Base-by-base conservation (phyloP, 2,329 filamentous ascomycete species). In the Chaetomium sp. region DNA sequence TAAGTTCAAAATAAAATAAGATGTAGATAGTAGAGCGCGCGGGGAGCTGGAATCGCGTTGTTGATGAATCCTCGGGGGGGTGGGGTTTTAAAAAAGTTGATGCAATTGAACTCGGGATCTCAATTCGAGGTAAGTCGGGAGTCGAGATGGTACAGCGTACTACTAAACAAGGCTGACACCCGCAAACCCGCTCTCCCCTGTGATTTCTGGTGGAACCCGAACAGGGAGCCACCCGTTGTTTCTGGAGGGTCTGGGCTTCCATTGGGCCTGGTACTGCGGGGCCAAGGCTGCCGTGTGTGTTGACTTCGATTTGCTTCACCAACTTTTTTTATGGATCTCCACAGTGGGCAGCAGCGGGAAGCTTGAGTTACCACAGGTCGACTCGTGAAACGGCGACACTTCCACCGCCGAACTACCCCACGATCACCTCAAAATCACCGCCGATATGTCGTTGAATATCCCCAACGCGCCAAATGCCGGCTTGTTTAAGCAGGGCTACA, bases 401-500 rank as follows among this genome's bases (percentile, higher is more conserved):
- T 62, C 50, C 27, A 60, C 62, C 27, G 62, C 62, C 49, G 33
- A 62, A 56, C 53, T 35, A 45, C 57, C 19, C 55, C 45, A 38
- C 51, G 53, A 45, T n/a, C 19, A 63, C 59, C 61, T 50, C 65
- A 42, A 51, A 51, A 67, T 25, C 27, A 56, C 68, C 57, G 56
- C 61, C 74, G 75, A 71, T 73, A 98, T 99, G 95, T 99, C 95
- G 80, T 88, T 99, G 77, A 92, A 93, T 77, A 96, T 99, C 77
- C 95, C 95, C 70, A 92, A 88, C 79, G 94, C 95, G 73, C 95
- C 95, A 68, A 97, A 97, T 78, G 85, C 90, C 75, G 90, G 91
- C 78, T 87, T 98, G 49, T 98, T 99, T 86, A 98, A 98, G 84
- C 85, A 89, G 74, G 94, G 94, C 74, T 99, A 99, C 82, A 93